Evolutionary conservation across 2,329 filamentous ascomycete species (phyloP), one percentile per base, ranked within the genome.

Genomic region (Pseudogymnoascus pannorum): DNA sequence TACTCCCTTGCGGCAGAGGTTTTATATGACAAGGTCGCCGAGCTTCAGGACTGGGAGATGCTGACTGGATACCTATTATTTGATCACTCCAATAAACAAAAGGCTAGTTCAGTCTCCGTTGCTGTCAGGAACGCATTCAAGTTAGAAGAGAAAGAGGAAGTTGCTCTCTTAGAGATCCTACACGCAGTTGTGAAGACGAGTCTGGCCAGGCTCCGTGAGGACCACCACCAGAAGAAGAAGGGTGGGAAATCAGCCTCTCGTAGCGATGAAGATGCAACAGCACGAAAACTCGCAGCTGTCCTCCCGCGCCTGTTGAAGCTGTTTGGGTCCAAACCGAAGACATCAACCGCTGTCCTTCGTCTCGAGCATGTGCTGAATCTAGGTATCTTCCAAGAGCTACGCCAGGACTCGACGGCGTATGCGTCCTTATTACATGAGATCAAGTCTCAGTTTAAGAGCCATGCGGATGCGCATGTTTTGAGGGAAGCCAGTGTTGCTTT

Each of bases 271-370:
- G 92, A 96, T 69, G 86, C 88, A 57, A 87, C 89, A 35, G 91
- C 91, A 2, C 81, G 92, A 57, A 85, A 88, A 67, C 80, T 99
- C 36, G 90, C 91, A 7, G 79, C 82, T 36, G 80, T 89, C 12
- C 93, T 97, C 60, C 94, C 94, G 0, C 87, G 85, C 65, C 82
- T 99, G 2, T 78, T 99, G 59, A 96, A 88, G 75, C 97, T 97
- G 71, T 99, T 92, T 68, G 93, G 94, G 4, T 90, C 92, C n/a
- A 83, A 89, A 26, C 89, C 94, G 14, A 87, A 89, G 69, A 92
- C 93, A 22, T 92, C 92, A 1, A 89, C 91, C 8, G 85, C 89
- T 22, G 92, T 97, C 51, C 80, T 99, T 22, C 86, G 91, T 31
- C 78, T 99, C 44, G 91, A 95, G 71, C 91, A 93, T 70, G 85